Base-by-base conservation (phyloP, 352 stramenopile species). In the Phytophthora citrophthora region DNA sequence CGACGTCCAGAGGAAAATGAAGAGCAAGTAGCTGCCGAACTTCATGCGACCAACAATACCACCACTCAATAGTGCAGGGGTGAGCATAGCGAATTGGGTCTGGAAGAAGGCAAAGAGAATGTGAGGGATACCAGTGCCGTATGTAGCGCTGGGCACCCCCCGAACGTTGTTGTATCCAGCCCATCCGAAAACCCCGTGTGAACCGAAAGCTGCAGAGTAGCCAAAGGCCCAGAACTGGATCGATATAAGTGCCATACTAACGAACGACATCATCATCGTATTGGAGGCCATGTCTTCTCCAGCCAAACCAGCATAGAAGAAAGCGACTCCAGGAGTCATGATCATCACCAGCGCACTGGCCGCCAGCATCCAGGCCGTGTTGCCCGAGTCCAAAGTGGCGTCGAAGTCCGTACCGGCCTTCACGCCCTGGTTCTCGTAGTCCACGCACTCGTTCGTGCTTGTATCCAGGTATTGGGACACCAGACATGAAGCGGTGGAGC, bases 21-120 rank as follows among this genome's bases (percentile, higher is more conserved):
- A 96, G 20, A 94, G 48, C 34, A 94, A 58, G 51, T 81, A 90
- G 38, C 66, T 81, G 51, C 76, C 81, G 44, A 95, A 93, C 59
- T 89, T 92, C 78, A 94, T 93, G 51, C 88, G 79, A 24, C 90
- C 88, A n/a, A 91, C 84, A 57, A 94, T 85, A 26, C 85, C 85
- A 26, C 88, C 87, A 11, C 70, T 89, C 24, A 96, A 68, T 18
- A 95, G 64, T 3, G 85, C 86, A 5, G 86, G 86, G 12, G 83
- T 92, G 62, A 95, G 88, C 27, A 79, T 89, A 20, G 88, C 88
- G 63, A 94, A 95, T 61, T 90, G 84, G 11, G 81, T 90, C 68
- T 95, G 88, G 70, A 91, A 95, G 62, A 94, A 77, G 49, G 83
- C 82, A 60, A 89, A 93, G 7, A 92, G 60, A 24, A 83, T 77